Evolutionary conservation across 2,329 filamentous ascomycete species (phyloP).

Genomic region (Iodosphaeria phyllophila): DNA sequence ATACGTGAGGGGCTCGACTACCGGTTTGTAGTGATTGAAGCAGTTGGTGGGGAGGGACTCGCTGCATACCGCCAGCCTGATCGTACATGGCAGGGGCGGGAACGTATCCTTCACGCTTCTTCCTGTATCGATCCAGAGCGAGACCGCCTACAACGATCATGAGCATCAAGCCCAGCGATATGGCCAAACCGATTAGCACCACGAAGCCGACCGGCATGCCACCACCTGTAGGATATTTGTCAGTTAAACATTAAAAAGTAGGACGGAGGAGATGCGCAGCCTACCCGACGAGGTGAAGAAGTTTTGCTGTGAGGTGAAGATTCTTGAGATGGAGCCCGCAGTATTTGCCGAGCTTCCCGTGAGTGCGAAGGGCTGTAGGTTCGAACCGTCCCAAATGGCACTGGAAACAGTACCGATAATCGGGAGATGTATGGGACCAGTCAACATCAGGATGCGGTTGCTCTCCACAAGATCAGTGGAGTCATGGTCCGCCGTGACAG

Average conservation of each 20-base stretch:
- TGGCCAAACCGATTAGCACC: conserved; percentile 63
- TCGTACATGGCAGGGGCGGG: conserved; percentile 53
- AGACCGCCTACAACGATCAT: conserved; percentile 60
- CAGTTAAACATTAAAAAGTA: background rate
- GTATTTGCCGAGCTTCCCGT: conserved; percentile 47
- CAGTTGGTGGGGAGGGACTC: conserved; percentile 42
- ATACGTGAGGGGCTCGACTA: conserved; percentile 31
- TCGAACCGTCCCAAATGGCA: conserved; percentile 71
- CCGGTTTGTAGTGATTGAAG: conserved; percentile 32
- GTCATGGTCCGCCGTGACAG: conserved; percentile 48
- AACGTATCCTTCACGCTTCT: conserved; percentile 61
- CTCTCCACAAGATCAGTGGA: conserved; percentile 42
- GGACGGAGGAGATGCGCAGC: conserved; percentile 11
- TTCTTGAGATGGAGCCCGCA: conserved; percentile 55
- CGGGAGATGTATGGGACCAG: conserved; percentile 63
- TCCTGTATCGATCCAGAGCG: conserved; percentile 54
- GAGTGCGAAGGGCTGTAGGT: conserved; percentile 62
- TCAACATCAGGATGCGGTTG: conserved; percentile 59
- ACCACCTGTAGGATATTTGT: conserved; percentile 17
- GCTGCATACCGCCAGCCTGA: conserved; percentile 35
- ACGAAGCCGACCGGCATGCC: conserved; percentile 57
- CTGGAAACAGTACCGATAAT: conserved; percentile 68
- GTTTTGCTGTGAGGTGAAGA: conserved; percentile 69
- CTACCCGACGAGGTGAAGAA: conserved; percentile 50
- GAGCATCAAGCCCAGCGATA: conserved; percentile 60